Percentiles rank a stretch among this genome's conserved stretches.
These are phyloP conservation scores for Tuber calosporum DNA, from an alignment of 495 filamentous ascomycete genomes.

Conservation along the genomic window DNA sequence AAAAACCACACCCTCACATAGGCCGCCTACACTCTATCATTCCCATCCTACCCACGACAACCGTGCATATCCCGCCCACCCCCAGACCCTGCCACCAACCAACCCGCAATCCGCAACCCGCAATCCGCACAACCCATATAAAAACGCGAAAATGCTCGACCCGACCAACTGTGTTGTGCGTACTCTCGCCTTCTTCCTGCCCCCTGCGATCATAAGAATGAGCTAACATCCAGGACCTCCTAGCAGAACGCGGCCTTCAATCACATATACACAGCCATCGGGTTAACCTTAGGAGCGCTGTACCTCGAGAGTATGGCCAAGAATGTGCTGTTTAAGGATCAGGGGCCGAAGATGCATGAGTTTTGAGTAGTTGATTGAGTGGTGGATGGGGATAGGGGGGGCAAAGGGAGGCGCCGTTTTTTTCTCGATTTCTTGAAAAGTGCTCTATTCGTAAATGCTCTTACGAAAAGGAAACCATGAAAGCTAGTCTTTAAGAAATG, in stretches of 20 bases:
- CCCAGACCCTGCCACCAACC: neutral
- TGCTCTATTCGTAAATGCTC: neutral
- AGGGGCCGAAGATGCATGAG: neutral
- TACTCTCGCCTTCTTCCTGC: neutral
- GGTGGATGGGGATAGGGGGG: neutral
- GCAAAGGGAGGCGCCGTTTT: neutral
- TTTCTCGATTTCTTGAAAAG: neutral
- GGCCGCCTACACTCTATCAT: neutral
- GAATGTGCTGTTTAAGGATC: neutral
- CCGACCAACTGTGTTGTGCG: neutral
- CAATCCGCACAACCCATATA: neutral
- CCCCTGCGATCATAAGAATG: neutral
- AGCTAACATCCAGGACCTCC: neutral
- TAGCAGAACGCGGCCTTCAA: neutral
- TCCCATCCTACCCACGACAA: neutral
- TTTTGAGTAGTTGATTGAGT: neutral
- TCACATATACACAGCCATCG: neutral
- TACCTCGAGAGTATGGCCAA: neutral
- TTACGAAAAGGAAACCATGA: neutral
- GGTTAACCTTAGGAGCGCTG: neutral
- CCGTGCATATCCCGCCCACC: neutral
- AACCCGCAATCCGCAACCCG: neutral
- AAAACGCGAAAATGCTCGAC: neutral
- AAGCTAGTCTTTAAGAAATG: slow-evolving; percentile 8
- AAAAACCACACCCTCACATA: neutral